phyloP scores from a whole-genome alignment of 1,284 basidiomycete genomes.

The Microbotryum scabiosae region DNA sequence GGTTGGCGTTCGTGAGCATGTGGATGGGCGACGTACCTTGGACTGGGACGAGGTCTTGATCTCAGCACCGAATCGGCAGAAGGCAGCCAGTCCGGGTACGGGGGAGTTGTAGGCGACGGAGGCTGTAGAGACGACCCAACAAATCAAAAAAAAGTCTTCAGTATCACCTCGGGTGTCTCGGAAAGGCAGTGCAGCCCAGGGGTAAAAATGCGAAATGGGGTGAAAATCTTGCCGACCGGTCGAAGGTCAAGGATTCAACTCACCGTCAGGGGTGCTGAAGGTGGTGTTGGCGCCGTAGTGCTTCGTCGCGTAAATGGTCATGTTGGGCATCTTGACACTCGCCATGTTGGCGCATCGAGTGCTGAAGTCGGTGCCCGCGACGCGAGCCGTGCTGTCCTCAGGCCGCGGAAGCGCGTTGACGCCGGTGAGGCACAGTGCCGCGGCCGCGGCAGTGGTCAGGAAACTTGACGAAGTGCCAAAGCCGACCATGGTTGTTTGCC shows the following conservation, averaged over 20 bases:
- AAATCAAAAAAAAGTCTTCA: not conserved
- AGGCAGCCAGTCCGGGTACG: conserved; percentile 14
- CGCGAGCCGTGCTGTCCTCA: not conserved
- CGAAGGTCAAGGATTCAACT: not conserved
- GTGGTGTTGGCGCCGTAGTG: not conserved
- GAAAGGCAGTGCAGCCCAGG: conserved; percentile 3
- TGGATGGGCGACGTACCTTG: not conserved
- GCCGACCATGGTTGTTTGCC: not conserved
- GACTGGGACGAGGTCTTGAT: conserved; percentile 17
- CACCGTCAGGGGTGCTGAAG: not conserved
- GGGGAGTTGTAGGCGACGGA: conserved; percentile 7
- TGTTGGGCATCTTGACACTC: too few species aligned
- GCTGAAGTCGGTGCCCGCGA: too few species aligned
- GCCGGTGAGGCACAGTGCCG: not conserved
- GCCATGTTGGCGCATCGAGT: too few species aligned
- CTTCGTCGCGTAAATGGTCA: not conserved
- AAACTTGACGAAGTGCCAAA: not conserved
- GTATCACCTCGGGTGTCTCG: not conserved
- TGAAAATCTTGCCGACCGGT: too few species aligned
- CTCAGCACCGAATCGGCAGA: conserved; percentile 29
- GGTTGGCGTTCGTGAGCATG: not conserved
- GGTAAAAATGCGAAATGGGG: not conserved
- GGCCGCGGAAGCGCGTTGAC: not conserved
- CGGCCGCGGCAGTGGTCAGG: not conserved
- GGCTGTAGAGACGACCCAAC: not conserved